Conservation (phyloP, 2,329 filamentous ascomycete genomes). For the Fusarium sp. region DNA sequence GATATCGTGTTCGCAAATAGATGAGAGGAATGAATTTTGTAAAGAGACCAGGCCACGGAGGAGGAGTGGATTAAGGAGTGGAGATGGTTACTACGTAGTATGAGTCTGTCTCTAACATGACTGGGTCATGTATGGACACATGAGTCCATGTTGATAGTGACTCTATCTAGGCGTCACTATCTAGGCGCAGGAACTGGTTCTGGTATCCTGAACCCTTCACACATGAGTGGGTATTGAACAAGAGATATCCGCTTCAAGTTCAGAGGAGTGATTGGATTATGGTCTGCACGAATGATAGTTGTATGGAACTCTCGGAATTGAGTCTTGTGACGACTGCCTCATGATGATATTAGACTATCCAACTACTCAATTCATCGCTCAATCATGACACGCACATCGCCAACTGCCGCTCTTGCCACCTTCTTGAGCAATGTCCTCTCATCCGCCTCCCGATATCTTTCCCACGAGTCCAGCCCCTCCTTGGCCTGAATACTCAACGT, state of each 20-base stretch:
- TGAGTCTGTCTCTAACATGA: too few species aligned
- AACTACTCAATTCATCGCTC: slow-evolving; percentile 50
- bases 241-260: background rate
- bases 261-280: background rate
- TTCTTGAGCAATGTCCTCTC: slow-evolving; percentile 88
- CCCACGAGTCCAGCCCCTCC: slow-evolving; percentile 88
- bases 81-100: too few species aligned
- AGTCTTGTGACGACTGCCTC: background rate
- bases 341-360: slow-evolving; percentile 16
- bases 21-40: too few species aligned
- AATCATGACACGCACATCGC: slow-evolving; percentile 66
- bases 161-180: background rate
- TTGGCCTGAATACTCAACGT: slow-evolving; percentile 91
- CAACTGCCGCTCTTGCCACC: slow-evolving; percentile 82
- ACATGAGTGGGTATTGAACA: too few species aligned
- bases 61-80: too few species aligned
- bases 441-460: slow-evolving; percentile 87
- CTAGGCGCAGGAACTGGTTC: background rate
- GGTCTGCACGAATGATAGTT: background rate
- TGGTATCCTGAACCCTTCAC: too few species aligned
- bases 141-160: background rate
- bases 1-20: too few species aligned
- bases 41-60: too few species aligned
- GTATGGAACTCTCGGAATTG: background rate
- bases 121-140: background rate